These are phyloP conservation scores for Rhizomucor pusillus DNA, from an alignment of 371 early-diverging fungal species.

Conservation along the genomic window DNA sequence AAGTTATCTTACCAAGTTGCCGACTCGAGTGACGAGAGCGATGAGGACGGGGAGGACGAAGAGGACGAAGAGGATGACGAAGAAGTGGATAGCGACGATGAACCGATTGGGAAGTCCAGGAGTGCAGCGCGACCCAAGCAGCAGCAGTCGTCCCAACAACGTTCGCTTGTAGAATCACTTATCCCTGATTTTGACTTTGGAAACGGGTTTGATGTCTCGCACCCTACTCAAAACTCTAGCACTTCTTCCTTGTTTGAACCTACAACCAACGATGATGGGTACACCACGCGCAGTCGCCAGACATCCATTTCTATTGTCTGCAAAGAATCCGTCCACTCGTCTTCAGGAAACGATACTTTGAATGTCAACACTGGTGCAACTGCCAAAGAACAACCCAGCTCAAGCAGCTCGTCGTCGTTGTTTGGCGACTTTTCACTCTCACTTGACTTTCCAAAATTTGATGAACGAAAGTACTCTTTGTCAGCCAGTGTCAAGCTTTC, in stretches of 20 bases:
- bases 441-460: constrained; percentile 33
- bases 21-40: constrained; percentile 50
- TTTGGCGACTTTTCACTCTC: constrained; percentile 45
- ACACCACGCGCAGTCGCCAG: constrained; percentile 3
- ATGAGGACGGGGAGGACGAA: constrained; percentile 26
- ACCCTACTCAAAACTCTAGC: background rate
- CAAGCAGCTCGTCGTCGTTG: constrained; percentile 20
- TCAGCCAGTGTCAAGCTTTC: constrained; percentile 17
- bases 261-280: background rate
- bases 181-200: constrained; percentile 51
- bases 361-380: constrained; percentile 1
- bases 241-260: constrained; percentile 4
- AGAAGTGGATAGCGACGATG: constrained; percentile 39
- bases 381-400: constrained; percentile 8
- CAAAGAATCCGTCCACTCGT: background rate
- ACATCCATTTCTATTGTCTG: constrained; percentile 4
- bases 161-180: constrained; percentile 20
- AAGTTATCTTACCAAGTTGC: constrained; percentile 36
- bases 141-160: constrained; percentile 5
- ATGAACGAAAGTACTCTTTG: constrained; percentile 29
- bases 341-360: background rate
- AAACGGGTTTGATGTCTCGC: constrained; percentile 43
- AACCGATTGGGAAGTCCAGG: constrained; percentile 33
- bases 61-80: constrained; percentile 26
- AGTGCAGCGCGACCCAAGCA: background rate